Evolutionary conservation across 306 rosid species (phyloP).

Genomic region (Boehmeria nivea): DNA sequence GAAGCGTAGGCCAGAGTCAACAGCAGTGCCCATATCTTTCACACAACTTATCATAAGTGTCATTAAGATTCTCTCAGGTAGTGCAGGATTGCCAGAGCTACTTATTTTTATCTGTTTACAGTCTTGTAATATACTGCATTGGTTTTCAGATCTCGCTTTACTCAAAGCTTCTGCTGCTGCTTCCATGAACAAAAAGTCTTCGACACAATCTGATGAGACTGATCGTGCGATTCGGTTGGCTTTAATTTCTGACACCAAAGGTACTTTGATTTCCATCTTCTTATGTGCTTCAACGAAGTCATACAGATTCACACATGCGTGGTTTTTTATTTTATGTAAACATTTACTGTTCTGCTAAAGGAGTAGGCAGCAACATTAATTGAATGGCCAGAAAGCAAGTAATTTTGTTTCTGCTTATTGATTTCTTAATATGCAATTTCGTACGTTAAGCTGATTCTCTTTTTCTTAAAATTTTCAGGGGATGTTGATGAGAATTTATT

Average conservation of each 20-base stretch:
- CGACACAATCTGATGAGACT: conserved; percentile 13
- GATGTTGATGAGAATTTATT: conserved; percentile 22
- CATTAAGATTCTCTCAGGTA: conserved; percentile 89
- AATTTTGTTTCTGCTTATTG: background rate
- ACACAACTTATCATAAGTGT: conserved; percentile 57
- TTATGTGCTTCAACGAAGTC: too few species aligned
- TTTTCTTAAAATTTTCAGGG: conserved; percentile 34
- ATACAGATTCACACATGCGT: background rate
- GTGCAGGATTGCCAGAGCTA: conserved; percentile 23
- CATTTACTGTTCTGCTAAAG: too few species aligned
- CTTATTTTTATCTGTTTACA: conserved; percentile 2
- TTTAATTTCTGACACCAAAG: too few species aligned
- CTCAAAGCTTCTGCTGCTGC: conserved; percentile 25
- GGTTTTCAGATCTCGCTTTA: conserved; percentile 40
- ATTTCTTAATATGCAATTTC: background rate
- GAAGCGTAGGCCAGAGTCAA: conserved; percentile 47
- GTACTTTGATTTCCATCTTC: too few species aligned
- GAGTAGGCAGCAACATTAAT: too few species aligned
- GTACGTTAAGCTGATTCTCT: conserved; percentile 23
- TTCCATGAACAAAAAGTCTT: conserved; percentile 20
- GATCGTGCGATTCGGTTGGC: background rate
- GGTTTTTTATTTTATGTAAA: too few species aligned
- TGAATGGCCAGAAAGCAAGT: too few species aligned
- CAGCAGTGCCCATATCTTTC: conserved; percentile 40
- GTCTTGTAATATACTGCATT: conserved; percentile 26